These are phyloP conservation scores for Yarrowia sp. DNA, from an alignment of 805 yeast genomes.

Conservation along the genomic window DNA sequence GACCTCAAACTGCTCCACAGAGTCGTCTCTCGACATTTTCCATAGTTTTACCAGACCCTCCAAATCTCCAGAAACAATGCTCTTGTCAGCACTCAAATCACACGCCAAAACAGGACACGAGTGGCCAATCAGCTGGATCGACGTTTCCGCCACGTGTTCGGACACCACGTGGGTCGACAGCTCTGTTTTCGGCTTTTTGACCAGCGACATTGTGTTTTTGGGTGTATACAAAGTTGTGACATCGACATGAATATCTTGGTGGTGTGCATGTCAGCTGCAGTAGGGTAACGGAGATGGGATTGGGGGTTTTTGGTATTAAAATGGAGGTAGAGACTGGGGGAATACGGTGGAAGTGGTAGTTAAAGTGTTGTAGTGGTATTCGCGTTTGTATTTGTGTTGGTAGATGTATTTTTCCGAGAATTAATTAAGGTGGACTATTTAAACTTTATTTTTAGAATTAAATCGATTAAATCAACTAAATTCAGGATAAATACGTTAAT, in stretches of 20 bases:
- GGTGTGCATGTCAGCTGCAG: neutral
- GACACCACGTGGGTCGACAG: slow-evolving; percentile 1
- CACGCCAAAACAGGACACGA: slow-evolving; percentile 5
- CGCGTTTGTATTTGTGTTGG: neutral
- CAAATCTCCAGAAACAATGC: slow-evolving; percentile 7
- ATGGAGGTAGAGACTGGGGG: neutral
- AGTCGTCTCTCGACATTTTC: slow-evolving; percentile 26
- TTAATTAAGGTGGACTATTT: neutral
- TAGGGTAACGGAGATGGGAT: neutral
- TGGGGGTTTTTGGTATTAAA: neutral
- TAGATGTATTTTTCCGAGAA: too few relatives aligned
- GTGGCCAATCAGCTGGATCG: neutral
- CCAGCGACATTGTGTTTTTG: slow-evolving; percentile 9
- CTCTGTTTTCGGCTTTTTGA: slow-evolving; percentile 17
- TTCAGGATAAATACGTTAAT: too few relatives aligned
- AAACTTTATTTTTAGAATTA: neutral
- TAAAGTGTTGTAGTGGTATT: neutral
- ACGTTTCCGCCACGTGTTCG: neutral
- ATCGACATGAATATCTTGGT: slow-evolving; percentile 2
- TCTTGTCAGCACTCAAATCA: neutral
- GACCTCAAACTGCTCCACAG: slow-evolving; percentile 45
- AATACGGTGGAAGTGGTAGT: neutral
- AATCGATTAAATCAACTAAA: too few relatives aligned
- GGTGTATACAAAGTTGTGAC: neutral
- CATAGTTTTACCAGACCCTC: slow-evolving; percentile 20